phyloP scores from a whole-genome alignment of 106 monocot genomes.

The Dioscorea zingiberensis region DNA sequence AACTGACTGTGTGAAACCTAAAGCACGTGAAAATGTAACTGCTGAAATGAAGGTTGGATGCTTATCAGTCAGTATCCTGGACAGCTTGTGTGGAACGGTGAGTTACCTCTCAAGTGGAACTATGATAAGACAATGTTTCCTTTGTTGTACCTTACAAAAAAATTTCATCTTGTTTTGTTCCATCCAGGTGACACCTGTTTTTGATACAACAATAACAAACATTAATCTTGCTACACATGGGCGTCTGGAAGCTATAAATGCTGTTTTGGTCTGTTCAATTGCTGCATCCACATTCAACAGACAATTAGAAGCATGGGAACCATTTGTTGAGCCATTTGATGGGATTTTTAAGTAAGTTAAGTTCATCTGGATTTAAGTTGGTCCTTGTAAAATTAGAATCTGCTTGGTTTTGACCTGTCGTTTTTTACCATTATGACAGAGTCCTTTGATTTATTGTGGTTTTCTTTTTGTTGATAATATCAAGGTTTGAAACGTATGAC shows the following conservation, averaged over 20 bases:
- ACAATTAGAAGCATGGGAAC: constrained; percentile 96
- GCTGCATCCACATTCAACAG: constrained; percentile 96
- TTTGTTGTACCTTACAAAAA: not conserved
- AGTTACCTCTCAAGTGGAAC: constrained; percentile 7
- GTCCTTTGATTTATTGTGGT: not conserved
- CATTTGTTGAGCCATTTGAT: constrained; percentile 96
- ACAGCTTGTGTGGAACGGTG: constrained; percentile 71
- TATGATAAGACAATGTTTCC: not conserved
- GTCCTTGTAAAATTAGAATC: too few species aligned
- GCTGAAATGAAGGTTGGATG: constrained; percentile 82
- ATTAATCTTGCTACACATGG: constrained; percentile 91
- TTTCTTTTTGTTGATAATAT: constrained; percentile 14
- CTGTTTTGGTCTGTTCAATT: constrained; percentile 85
- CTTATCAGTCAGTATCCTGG: constrained; percentile 69
- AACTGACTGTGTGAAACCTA: constrained; percentile 68
- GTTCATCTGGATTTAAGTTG: too few species aligned
- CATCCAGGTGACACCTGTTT: constrained; percentile 72
- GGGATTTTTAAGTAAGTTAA: constrained; percentile 87
- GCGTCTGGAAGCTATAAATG: constrained; percentile 70
- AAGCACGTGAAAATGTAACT: constrained; percentile 77
- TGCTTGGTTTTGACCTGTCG: too few species aligned
- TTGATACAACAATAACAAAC: constrained; percentile 72
- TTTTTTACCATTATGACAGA: too few species aligned
- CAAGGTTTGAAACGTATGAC: constrained; percentile 83
- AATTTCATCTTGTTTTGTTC: not conserved